Conservation (phyloP, 2,329 filamentous ascomycete species). For the Parafenestella ontariensis region DNA sequence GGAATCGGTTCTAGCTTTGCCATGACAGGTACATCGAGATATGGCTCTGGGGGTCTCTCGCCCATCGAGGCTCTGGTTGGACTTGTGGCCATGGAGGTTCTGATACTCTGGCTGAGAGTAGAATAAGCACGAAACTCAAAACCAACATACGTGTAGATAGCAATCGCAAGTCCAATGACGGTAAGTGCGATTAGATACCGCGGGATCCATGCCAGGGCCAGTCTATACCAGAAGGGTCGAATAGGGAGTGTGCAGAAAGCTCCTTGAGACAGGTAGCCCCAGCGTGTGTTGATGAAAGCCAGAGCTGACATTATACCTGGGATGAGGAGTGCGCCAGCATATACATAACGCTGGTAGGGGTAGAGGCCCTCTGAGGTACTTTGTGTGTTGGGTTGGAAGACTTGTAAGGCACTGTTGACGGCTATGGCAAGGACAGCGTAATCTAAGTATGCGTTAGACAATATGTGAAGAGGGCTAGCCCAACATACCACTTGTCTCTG, state of each 20-base stretch:
- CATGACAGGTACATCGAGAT: neutral
- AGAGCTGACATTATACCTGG: slow-evolving; percentile 68
- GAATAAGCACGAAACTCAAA: slow-evolving; percentile 48
- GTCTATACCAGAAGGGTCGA: slow-evolving; percentile 71
- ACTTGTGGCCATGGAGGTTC: slow-evolving; percentile 14
- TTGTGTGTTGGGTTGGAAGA: slow-evolving; percentile 63
- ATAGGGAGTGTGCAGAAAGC: slow-evolving; percentile 74
- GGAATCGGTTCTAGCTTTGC: neutral
- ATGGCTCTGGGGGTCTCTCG: slow-evolving; percentile 2
- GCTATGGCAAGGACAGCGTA: slow-evolving; percentile 76
- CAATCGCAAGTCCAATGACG: slow-evolving; percentile 70
- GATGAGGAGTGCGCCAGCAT: slow-evolving; percentile 62
- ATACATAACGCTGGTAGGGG: slow-evolving; percentile 68
- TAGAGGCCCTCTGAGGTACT: slow-evolving; percentile 70
- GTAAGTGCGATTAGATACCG: slow-evolving; percentile 71
- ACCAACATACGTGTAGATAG: slow-evolving; percentile 73
- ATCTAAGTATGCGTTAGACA: slow-evolving; percentile 52
- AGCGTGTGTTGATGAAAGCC: slow-evolving; percentile 65
- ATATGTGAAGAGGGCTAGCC: too few species aligned
- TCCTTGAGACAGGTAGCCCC: slow-evolving; percentile 67
- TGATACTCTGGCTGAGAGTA: slow-evolving; percentile 19
- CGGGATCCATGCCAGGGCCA: slow-evolving; percentile 75
- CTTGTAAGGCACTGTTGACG: slow-evolving; percentile 74
- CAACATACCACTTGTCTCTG: slow-evolving; percentile 66
- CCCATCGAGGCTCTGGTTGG: slow-evolving; percentile 4